Evolutionary conservation across 2,329 filamentous ascomycete species (phyloP).

Genomic region (Penicillium sp.): DNA sequence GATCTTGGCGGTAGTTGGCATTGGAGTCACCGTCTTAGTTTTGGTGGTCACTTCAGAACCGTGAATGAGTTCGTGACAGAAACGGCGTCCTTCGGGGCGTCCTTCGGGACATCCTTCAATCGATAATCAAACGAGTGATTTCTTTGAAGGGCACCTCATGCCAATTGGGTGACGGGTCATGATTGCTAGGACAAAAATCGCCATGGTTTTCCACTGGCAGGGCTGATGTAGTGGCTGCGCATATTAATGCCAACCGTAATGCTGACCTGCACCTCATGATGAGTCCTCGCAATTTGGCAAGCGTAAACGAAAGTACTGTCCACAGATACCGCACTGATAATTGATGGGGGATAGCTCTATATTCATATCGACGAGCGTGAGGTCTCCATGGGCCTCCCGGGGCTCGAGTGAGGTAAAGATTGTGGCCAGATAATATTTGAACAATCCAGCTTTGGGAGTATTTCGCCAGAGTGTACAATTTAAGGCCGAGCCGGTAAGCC

Average conservation of each 20-base stretch:
- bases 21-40: constrained; percentile 5
- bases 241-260: background rate
- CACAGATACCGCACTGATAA: background rate
- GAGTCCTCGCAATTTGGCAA: background rate
- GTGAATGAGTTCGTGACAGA: constrained; percentile 7
- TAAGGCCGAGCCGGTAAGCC: background rate
- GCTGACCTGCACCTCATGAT: background rate
- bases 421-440: background rate
- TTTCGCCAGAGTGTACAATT: background rate
- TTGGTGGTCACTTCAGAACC: constrained; percentile 4
- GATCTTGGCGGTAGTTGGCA: background rate
- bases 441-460: background rate
- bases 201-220: background rate
- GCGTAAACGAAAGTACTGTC: background rate
- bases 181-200: background rate
- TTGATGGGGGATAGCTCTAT: background rate
- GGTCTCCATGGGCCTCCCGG: background rate
- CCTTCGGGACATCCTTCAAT: too few relatives aligned
- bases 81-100: background rate
- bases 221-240: background rate
- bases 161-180: background rate
- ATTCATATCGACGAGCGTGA: background rate
- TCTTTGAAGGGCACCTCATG: background rate
- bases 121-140: background rate
- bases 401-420: background rate